Evolutionary conservation across 2,329 filamentous ascomycete species (phyloP), one percentile per base, ranked within the genome.

Genomic region (Plenodomus biglobosus): DNA sequence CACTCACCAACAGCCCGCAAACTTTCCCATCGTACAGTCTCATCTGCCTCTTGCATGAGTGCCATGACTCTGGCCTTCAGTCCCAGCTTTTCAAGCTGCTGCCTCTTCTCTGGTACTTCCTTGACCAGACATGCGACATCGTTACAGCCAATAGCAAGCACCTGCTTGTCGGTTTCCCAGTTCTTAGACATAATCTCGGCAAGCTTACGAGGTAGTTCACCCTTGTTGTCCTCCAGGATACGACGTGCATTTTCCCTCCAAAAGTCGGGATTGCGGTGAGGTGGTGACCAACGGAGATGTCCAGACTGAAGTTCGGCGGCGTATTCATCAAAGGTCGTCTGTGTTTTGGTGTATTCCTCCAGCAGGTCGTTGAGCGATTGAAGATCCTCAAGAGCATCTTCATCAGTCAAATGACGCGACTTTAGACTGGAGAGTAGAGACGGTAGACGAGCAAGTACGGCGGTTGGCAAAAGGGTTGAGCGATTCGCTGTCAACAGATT

Each of bases 21-120:
- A 73, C 89, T 94, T 78, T 96, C 92, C 90, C 91, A 96, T 66
- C 92, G 81, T 39, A 96, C 90, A 50, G 84, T 86, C 76, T 96
- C 91, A 64, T 96, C 90, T 49, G 85, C 80, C 67, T 95, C 90
- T 64, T 84, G 85, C 92, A 96, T 96, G 65, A 96, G 78, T 75
- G 91, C 88, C 91, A 96, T 95, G 52, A 96, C 86, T 58, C 90
- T 81, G 16, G 83, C 83, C 81, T 96, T 96, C 55, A 96, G 74
- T 0, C 90, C 90, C 37, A 91, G 73, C 75, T 86, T 91, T 76
- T 96, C 92, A 61, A 96, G 79, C 69, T 87, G 83, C 49, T 80
- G 77, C 65, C 92, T 80, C 76, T 86, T 88, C 76, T 95, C 91
- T 0, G 92, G 91, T 45, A 92, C 88, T 72, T 95, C 89, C 73